Evolutionary conservation across 108 stramenopile species (phyloP), one percentile per base, ranked within the genome.

Genomic region (Cylindrotheca fusiformis): DNA sequence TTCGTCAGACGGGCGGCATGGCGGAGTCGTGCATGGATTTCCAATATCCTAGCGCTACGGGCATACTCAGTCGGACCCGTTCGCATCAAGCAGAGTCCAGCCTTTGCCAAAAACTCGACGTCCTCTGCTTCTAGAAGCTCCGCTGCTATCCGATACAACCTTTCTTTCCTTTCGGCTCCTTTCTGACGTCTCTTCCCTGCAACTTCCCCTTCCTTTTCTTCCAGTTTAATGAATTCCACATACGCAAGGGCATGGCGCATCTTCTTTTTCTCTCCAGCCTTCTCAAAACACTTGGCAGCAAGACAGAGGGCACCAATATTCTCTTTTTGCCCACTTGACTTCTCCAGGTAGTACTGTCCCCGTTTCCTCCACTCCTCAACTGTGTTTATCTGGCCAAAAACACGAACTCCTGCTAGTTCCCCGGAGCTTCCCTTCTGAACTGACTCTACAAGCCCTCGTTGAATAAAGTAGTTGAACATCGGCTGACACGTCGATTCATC

Each of bases 211-310:
- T 41, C 0, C 68, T 63, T 0, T 0, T 72, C 53, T 68, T 77
- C 71, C 27, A 77, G 63, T 28, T 72, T 67, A 14, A 60, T 50
- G 48, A 68, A 77, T 45, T 66, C 36, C 3, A 72, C 32, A 48
- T 58, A 73, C n/a, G 76, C 71, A 1, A 72, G 47, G 12, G 76
- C 63, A 36, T 54, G 58, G 19, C 69, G 61, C 22, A 45, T 32
- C 45, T 66, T 60, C 28, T 72, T 73, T 24, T 30, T 52, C 19
- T 77, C 76, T 5, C 67, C 72, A 57, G 71, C 59, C 25, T 73
- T 77, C 23, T 77, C 71, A 47, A 77, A 77, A 30, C 76, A 77
- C 32, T 68, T 72, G 18, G 76, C 76, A 25, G 76, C 76, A 44
- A 77, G 67, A 12, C 76, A 19, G 14, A 77, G 45, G 28, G 64